These are phyloP conservation scores for Populus trichocarpa DNA, from an alignment of 441 rosid genomes.

Conservation along the genomic window DNA sequence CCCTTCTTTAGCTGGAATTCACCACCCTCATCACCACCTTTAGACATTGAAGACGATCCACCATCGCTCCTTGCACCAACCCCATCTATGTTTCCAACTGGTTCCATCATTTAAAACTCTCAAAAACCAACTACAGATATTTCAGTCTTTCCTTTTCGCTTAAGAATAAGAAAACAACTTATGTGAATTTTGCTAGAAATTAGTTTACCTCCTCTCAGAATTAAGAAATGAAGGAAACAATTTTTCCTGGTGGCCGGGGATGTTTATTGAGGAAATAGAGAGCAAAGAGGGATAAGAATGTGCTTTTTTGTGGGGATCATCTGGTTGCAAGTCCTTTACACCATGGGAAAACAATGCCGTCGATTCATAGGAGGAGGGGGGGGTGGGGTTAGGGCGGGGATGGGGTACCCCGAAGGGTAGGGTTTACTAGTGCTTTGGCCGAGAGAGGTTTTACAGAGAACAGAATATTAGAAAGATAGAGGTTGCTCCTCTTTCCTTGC, in stretches of 20 bases:
- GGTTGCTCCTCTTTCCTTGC: background rate
- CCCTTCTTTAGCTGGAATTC: conserved; percentile 59
- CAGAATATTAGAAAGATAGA: background rate
- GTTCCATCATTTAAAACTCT: background rate
- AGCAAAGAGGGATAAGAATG: background rate
- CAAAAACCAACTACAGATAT: background rate
- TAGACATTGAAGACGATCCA: conserved; percentile 9
- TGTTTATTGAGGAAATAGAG: background rate
- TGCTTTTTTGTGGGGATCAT: background rate
- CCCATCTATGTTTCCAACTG: background rate
- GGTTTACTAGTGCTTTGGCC: background rate
- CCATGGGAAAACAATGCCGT: background rate
- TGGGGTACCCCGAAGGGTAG: background rate
- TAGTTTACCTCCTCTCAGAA: background rate
- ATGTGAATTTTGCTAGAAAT: background rate
- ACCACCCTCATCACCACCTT: background rate
- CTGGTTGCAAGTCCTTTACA: background rate
- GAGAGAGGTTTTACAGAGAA: background rate
- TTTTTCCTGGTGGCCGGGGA: background rate
- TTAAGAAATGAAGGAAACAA: background rate
- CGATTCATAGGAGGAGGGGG: background rate
- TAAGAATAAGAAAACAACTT: background rate
- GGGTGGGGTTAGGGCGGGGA: background rate
- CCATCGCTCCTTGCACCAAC: background rate
- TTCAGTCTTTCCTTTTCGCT: background rate